These are phyloP conservation scores for Triticum timopheevii DNA, from an alignment of 176 grass and related monocot genomes.

Conservation along the genomic window DNA sequence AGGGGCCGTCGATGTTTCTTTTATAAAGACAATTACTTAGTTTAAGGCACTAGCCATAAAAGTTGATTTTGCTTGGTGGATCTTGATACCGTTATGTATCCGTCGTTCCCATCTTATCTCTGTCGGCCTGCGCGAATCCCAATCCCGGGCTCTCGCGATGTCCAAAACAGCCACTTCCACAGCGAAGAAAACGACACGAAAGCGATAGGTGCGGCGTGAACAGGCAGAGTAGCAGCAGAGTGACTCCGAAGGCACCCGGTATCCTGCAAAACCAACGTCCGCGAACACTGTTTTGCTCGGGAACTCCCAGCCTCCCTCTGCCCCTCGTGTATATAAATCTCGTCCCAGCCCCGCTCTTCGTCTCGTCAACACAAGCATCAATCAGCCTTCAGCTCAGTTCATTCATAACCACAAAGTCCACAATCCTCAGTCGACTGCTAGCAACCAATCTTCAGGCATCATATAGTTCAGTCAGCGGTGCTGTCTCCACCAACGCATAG, in stretches of 20 bases:
- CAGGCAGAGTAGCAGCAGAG: not conserved
- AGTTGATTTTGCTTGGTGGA: no score
- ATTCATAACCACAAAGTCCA: no score
- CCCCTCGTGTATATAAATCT: not conserved
- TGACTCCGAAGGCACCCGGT: not conserved
- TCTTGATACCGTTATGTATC: no score
- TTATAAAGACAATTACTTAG: no score
- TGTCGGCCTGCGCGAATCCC: not conserved
- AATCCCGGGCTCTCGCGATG: not conserved
- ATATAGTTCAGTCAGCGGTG: not conserved
- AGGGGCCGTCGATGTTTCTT: no score
- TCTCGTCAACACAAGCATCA: not conserved
- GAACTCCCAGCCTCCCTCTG: no score
- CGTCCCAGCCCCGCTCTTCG: not conserved
- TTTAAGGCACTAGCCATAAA: no score
- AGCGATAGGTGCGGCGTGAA: not conserved
- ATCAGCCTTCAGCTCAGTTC: not conserved
- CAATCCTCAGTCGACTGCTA: no score
- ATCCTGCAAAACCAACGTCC: constrained; percentile 6
- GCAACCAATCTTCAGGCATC: not conserved
- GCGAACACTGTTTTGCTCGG: constrained; percentile 20
- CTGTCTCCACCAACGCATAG: not conserved
- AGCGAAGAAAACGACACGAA: not conserved
- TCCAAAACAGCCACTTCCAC: not conserved
- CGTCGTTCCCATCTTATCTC: not conserved